Evolutionary conservation across 768 basidiomycete species (phyloP).

Genomic region (Phaeotremella skinneri): DNA sequence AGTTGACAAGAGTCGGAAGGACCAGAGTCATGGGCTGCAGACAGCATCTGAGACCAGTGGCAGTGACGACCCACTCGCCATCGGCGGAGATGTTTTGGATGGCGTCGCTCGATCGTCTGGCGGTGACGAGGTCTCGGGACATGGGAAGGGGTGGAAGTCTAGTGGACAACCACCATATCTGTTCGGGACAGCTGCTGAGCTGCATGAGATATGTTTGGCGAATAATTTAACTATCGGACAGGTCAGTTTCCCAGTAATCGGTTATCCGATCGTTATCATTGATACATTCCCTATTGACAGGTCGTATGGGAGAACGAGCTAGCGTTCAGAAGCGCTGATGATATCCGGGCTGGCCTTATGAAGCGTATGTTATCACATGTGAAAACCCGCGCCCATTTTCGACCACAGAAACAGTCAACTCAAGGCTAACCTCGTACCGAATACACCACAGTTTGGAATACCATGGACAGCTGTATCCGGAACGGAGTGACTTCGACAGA

Average conservation of each 20-base stretch:
- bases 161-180: conserved; percentile 64
- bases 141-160: conserved; percentile 43
- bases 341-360: conserved; percentile 23
- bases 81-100: conserved; percentile 23
- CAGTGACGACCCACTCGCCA: background rate
- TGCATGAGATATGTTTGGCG: conserved; percentile 37
- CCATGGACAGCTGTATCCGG: conserved; percentile 89
- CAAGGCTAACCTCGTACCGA: conserved; percentile 9
- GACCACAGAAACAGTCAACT: background rate
- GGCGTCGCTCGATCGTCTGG: conserved; percentile 5
- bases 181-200: conserved; percentile 43
- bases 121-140: conserved; percentile 4
- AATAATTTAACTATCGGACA: conserved; percentile 37
- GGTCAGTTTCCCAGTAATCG: no score
- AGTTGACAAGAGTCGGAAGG: conserved; percentile 70
- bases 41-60: conserved; percentile 57
- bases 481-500: conserved; percentile 78
- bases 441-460: conserved; percentile 60
- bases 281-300: no score
- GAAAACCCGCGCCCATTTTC: background rate
- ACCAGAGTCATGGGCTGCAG: conserved; percentile 37
- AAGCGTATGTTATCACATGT: conserved; percentile 18
- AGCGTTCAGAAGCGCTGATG: conserved; percentile 26
- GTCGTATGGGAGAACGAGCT: conserved; percentile 41
- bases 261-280: no score